A percentile compares a stretch with the other conserved stretches of the same genome.
Evolutionary conservation across 306 rosid genomes (phyloP).

Genomic region (Vachellia pachyceras): DNA sequence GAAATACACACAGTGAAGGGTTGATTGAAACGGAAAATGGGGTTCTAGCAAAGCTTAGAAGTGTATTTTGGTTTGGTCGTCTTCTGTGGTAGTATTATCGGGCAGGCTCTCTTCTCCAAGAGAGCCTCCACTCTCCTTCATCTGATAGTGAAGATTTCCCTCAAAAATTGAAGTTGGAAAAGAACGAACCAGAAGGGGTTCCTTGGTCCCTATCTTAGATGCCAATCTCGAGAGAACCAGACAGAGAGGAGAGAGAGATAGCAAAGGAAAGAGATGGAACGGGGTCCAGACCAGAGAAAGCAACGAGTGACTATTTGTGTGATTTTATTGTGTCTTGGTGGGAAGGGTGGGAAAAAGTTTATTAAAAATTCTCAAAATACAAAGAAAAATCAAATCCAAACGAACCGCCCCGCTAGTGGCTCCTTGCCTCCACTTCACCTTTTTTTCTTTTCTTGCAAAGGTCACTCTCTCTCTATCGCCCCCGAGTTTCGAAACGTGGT

Average conservation of each 20-base stretch:
- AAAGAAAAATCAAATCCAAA: not conserved
- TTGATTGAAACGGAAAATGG: slow-evolving; percentile 21
- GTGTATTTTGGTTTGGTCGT: slow-evolving; percentile 33
- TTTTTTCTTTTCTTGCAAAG: not conserved
- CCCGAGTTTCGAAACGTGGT: not conserved
- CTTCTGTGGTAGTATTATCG: slow-evolving; percentile 47
- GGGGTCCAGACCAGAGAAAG: slow-evolving; percentile 10
- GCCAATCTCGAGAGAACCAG: slow-evolving; percentile 65
- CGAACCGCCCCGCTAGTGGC: not conserved
- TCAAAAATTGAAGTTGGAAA: not conserved
- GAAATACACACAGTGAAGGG: not conserved
- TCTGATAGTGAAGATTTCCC: slow-evolving; percentile 42
- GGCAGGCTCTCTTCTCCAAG: slow-evolving; percentile 97
- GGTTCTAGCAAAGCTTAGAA: not conserved
- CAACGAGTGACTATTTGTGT: slow-evolving; percentile 33
- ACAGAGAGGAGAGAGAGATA: too few species aligned
- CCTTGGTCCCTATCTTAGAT: slow-evolving; percentile 49
- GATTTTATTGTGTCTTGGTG: slow-evolving; percentile 41
- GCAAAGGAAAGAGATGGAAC: slow-evolving; percentile 47
- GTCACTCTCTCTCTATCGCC: not conserved
- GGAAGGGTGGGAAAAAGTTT: slow-evolving; percentile 34
- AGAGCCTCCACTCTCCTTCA: slow-evolving; percentile 98
- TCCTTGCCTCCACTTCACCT: slow-evolving; percentile 5
- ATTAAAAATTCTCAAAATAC: not conserved
- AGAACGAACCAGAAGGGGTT: not conserved